These are phyloP conservation scores for Phytophthora pini DNA, from an alignment of 352 stramenopile species.

Conservation along the genomic window DNA sequence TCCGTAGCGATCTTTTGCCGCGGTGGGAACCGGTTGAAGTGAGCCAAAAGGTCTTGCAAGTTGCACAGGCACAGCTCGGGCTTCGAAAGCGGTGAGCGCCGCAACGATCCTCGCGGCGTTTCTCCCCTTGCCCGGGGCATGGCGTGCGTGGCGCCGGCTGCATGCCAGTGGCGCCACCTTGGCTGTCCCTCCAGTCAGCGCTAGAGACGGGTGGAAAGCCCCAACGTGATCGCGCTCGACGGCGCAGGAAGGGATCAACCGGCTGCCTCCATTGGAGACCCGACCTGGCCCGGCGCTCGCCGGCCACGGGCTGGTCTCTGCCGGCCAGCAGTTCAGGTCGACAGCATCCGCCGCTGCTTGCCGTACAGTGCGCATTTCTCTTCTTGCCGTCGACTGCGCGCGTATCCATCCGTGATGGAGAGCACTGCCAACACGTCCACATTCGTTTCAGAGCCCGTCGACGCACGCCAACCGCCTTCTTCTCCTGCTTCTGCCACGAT, in stretches of 20 bases:
- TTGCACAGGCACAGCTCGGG: not conserved
- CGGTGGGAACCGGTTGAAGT: conserved; percentile 7
- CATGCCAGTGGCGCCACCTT: conserved; percentile 30
- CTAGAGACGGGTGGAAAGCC: conserved; percentile 36
- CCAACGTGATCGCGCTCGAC: conserved; percentile 8
- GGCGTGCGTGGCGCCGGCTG: conserved; percentile 33
- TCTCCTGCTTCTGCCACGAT: conserved; percentile 19
- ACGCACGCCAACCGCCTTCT: conserved; percentile 7
- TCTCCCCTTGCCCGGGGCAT: conserved; percentile 30
- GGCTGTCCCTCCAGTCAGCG: conserved; percentile 28
- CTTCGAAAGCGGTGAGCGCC: not conserved
- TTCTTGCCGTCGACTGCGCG: conserved; percentile 9
- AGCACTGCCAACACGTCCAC: conserved; percentile 16
- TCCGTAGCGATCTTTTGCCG: conserved; percentile 17
- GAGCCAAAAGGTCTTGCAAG: not conserved
- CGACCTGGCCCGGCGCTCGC: conserved; percentile 4
- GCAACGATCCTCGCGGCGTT: conserved; percentile 16
- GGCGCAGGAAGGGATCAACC: conserved; percentile 1
- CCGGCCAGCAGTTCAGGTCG: conserved; percentile 8
- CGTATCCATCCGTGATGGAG: conserved; percentile 18
- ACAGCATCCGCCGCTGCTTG: conserved; percentile 7
- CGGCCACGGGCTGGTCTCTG: conserved; percentile 22
- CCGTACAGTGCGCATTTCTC: conserved; percentile 20
- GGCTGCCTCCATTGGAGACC: conserved; percentile 7
- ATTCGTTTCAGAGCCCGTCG: conserved; percentile 24